Evolutionary conservation across 768 basidiomycete genomes (phyloP).

Genomic region (Kwoniella sp.): DNA sequence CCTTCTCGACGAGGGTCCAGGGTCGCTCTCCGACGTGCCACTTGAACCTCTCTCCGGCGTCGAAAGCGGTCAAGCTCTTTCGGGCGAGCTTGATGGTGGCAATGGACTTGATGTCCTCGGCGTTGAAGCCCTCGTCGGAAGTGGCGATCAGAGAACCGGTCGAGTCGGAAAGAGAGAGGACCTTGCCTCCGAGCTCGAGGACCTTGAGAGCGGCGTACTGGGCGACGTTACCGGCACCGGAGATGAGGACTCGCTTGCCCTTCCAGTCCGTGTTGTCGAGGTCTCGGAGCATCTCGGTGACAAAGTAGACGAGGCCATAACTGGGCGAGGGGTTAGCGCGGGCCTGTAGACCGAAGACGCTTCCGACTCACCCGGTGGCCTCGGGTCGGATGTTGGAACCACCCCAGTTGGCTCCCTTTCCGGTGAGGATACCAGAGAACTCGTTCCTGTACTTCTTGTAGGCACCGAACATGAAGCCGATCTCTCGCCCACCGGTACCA

Average conservation of each 20-base stretch:
- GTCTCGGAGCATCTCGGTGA: constrained; percentile 62
- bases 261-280: constrained; percentile 59
- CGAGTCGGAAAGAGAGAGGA: constrained; percentile 70
- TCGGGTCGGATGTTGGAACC: constrained; percentile 71
- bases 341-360: not conserved
- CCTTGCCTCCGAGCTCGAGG: constrained; percentile 68
- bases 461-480: constrained; percentile 71
- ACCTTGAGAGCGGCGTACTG: constrained; percentile 71
- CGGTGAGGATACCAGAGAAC: constrained; percentile 65
- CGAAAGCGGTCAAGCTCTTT: constrained; percentile 44
- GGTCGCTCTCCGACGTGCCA: constrained; percentile 58
- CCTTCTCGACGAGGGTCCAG: constrained; percentile 63
- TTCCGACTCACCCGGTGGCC: constrained; percentile 48
- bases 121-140: constrained; percentile 59
- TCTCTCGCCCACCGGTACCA: constrained; percentile 69
- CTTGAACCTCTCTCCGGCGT: constrained; percentile 52
- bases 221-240: constrained; percentile 68
- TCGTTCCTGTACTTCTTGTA: constrained; percentile 72
- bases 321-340: constrained; percentile 45
- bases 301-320: constrained; percentile 72
- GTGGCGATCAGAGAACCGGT: constrained; percentile 62
- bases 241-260: constrained; percentile 53
- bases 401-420: constrained; percentile 67
- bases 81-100: constrained; percentile 50
- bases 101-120: constrained; percentile 55